Conservation (phyloP, 768 basidiomycete species). For the Pulveroboletus sp. region DNA sequence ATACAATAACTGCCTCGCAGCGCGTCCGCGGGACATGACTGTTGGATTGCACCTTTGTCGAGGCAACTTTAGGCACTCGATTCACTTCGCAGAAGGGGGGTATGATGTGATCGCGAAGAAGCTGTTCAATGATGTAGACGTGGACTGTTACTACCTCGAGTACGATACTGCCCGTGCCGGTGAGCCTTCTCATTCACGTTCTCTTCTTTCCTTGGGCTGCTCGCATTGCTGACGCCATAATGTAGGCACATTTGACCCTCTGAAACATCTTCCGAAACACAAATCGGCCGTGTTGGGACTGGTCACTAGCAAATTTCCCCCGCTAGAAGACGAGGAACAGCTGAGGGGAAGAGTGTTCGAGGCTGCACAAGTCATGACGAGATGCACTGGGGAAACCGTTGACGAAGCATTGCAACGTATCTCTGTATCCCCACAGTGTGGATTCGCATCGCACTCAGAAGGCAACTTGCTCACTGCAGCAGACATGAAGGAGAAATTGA, state of each 20-base stretch:
- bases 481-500: constrained; percentile 33
- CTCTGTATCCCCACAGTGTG: constrained; percentile 50
- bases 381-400: constrained; percentile 34
- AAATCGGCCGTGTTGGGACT: constrained; percentile 43
- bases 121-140: constrained; percentile 43
- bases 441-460: constrained; percentile 46
- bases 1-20: constrained; percentile 37
- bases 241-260: constrained; percentile 31
- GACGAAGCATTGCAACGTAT: constrained; percentile 40
- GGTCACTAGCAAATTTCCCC: constrained; percentile 42
- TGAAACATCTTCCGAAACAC: constrained; percentile 31
- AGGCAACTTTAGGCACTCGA: constrained; percentile 30
- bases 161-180: constrained; percentile 49
- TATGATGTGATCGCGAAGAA: constrained; percentile 45
- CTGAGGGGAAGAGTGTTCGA: constrained; percentile 40
- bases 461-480: constrained; percentile 39
- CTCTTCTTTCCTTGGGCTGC: no score
- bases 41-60: constrained; percentile 45
- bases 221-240: background rate
- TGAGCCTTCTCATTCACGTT: constrained; percentile 3
- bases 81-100: constrained; percentile 45
- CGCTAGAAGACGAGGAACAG: constrained; percentile 41
- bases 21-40: constrained; percentile 38
- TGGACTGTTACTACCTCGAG: constrained; percentile 46
- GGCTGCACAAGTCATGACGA: constrained; percentile 42